Percentiles rank a stretch among this genome's conserved stretches.
Conservation (phyloP, 352 stramenopile genomes). For the Globisporangium canariense region DNA sequence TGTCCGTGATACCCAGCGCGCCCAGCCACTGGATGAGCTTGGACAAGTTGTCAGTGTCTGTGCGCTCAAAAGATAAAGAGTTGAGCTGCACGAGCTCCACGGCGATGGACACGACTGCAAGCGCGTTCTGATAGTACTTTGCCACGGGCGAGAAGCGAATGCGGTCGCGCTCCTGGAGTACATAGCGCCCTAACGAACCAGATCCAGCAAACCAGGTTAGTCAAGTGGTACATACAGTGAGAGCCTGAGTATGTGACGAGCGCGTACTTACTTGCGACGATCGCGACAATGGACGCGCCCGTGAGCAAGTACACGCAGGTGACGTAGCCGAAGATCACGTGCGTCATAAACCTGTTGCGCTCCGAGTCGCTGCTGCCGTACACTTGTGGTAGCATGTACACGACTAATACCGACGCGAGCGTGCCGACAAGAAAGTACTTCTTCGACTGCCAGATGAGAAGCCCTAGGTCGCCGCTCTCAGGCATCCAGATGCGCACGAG, state of each 20-base stretch:
- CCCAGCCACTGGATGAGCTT: conserved; percentile 39
- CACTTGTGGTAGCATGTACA: conserved; percentile 14
- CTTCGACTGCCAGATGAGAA: conserved; percentile 45
- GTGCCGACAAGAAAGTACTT: conserved; percentile 35
- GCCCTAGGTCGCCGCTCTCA: conserved; percentile 46
- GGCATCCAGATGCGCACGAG: conserved; percentile 60
- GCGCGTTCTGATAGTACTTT: conserved; percentile 50
- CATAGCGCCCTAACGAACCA: conserved; percentile 36
- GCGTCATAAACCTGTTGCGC: conserved; percentile 36
- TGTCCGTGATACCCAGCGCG: conserved; percentile 28
- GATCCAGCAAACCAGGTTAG: neutral
- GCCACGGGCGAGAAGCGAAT: conserved; percentile 40
- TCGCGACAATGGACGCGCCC: conserved; percentile 33
- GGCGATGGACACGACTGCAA: conserved; percentile 35
- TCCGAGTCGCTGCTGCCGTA: conserved; percentile 3
- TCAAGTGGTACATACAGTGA: neutral
- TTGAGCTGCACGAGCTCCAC: conserved; percentile 64
- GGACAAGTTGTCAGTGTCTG: conserved; percentile 42
- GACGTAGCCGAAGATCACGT: conserved; percentile 37
- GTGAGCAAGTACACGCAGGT: conserved; percentile 30
- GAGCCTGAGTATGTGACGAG: neutral
- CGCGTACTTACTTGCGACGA: conserved; percentile 24
- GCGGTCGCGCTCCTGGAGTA: conserved; percentile 46
- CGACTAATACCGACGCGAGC: conserved; percentile 17
- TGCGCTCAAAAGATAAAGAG: conserved; percentile 49